phyloP scores from a whole-genome alignment of 2,329 filamentous ascomycete species.

The Anisogramma anomala region DNA sequence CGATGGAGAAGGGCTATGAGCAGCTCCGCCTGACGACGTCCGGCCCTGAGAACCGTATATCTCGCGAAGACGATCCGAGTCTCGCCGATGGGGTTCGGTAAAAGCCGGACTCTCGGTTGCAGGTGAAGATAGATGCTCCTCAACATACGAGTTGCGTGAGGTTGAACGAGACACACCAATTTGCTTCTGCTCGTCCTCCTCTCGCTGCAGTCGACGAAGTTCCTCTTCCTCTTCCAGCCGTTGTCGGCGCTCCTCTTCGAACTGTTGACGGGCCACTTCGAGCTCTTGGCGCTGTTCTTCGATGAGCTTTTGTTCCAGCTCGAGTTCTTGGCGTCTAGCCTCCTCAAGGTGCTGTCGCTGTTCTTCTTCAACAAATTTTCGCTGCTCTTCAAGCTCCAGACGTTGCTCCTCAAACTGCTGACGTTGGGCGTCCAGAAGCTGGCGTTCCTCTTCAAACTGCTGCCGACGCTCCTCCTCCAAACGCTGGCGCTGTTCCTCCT shows the following conservation, averaged over 20 bases:
- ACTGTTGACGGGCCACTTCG: slow-evolving; percentile 9
- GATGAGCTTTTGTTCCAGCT: slow-evolving; percentile 10
- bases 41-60: slow-evolving; percentile 35
- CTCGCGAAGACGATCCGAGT: slow-evolving; percentile 42
- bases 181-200: slow-evolving; percentile 21
- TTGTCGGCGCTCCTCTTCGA: slow-evolving; percentile 10
- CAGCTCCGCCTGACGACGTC: slow-evolving; percentile 13
- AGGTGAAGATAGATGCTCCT: slow-evolving; percentile 8
- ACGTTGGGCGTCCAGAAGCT: slow-evolving; percentile 10
- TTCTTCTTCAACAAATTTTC: slow-evolving; percentile 11
- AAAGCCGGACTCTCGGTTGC: slow-evolving; percentile 1
- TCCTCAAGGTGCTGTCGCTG: slow-evolving; percentile 12
- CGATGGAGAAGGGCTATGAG: slow-evolving; percentile 6
- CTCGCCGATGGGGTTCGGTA: slow-evolving; percentile 25
- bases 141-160: slow-evolving; percentile 15
- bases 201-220: slow-evolving; percentile 16
- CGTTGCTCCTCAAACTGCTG: slow-evolving; percentile 14
- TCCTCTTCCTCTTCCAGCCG: slow-evolving; percentile 13
- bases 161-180: slow-evolving; percentile 7
- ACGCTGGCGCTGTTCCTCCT: slow-evolving; percentile 15
- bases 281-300: slow-evolving; percentile 13
- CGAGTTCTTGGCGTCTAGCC: slow-evolving; percentile 8
- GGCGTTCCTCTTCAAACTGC: slow-evolving; percentile 11
- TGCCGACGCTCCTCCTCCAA: slow-evolving; percentile 19
- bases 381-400: slow-evolving; percentile 11